Base-by-base conservation (phyloP, 768 basidiomycete genomes). In the Rhizopogon salebrosus region DNA sequence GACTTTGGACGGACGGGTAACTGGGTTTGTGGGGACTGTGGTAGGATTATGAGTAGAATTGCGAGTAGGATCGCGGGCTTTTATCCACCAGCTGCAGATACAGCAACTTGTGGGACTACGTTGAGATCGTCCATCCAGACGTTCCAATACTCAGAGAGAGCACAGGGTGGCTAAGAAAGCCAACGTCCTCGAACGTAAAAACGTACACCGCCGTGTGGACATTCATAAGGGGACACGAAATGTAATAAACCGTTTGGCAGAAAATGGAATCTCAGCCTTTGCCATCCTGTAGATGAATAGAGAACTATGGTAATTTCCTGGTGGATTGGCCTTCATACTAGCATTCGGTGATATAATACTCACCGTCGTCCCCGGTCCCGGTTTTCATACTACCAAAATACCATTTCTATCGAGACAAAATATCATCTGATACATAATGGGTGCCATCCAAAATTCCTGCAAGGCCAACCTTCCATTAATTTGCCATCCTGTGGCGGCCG, bases 1-100 rank as follows among this genome's bases (percentile, higher is more conserved):
- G 72, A 55, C 36, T 58, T 45, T 18, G 54, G 57, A 26, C 37
- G 61, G 41, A 26, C 31, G 31, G 3, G 16, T 16, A 6, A 3
- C 2, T 46, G 45, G 8, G 31, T 16, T 16, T 54, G 57, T 62
- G 61, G 27, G 56, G 53, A 35, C 5, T 36, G 41, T 34, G 31
- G 13, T 2, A 11, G 13, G 31, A 34, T 10, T 13, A 4, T 34
- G 31, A 23, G 45, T 46, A 3, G 8, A 5, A 16, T 34, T 16
- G 14, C 8, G 14, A 46, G 45, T 46, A 3, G 8, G 5, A 16
- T 34, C 11, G 14, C 8, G 14, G 35, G 45, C 45, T 46, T 46
- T 46, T 46, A 46, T 16, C 13, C 14, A 20, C 31, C 34, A 6
- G 18, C 13, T 46, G 26, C 29, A 4, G 31, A 31, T 31, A 31